These are phyloP conservation scores for Phytopythium oedochilum DNA, from an alignment of 352 stramenopile genomes.

Conservation along the genomic window DNA sequence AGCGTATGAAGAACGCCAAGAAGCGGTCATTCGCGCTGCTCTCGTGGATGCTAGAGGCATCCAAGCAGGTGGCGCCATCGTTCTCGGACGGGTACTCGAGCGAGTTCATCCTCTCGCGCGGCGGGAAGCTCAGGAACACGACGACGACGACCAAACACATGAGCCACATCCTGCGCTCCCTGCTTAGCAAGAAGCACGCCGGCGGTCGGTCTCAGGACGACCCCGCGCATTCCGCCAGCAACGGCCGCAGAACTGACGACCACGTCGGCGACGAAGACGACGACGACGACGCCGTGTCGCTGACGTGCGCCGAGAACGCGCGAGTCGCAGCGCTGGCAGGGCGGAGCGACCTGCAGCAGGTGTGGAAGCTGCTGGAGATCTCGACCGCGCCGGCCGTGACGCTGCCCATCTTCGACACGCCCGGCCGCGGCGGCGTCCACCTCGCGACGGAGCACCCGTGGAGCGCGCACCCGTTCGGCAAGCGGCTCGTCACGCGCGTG, in stretches of 20 bases:
- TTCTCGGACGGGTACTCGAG: background rate
- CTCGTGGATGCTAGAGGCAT: constrained; percentile 52
- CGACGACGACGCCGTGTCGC: constrained; percentile 14
- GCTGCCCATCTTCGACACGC: constrained; percentile 42
- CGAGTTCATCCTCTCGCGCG: constrained; percentile 28
- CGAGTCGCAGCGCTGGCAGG: constrained; percentile 45
- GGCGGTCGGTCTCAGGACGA: background rate
- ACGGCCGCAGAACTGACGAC: too few relatives aligned
- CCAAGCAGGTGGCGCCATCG: constrained; percentile 20
- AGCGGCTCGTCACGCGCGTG: constrained; percentile 69
- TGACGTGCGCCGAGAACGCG: constrained; percentile 61
- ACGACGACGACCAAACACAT: constrained; percentile 5
- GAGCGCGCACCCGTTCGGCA: constrained; percentile 77
- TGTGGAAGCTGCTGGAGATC: constrained; percentile 78
- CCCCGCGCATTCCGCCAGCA: background rate
- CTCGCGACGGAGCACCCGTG: constrained; percentile 59
- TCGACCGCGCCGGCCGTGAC: constrained; percentile 46
- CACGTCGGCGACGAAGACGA: background rate
- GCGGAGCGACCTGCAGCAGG: constrained; percentile 64
- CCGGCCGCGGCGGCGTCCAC: constrained; percentile 6
- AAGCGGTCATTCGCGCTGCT: constrained; percentile 31
- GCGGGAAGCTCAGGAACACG: constrained; percentile 17
- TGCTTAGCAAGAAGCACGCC: constrained; percentile 5
- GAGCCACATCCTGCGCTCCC: constrained; percentile 7
- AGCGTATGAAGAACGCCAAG: constrained; percentile 4